phyloP scores from a whole-genome alignment of 805 yeast genomes.

The Metschnikowia picachoensis region DNA sequence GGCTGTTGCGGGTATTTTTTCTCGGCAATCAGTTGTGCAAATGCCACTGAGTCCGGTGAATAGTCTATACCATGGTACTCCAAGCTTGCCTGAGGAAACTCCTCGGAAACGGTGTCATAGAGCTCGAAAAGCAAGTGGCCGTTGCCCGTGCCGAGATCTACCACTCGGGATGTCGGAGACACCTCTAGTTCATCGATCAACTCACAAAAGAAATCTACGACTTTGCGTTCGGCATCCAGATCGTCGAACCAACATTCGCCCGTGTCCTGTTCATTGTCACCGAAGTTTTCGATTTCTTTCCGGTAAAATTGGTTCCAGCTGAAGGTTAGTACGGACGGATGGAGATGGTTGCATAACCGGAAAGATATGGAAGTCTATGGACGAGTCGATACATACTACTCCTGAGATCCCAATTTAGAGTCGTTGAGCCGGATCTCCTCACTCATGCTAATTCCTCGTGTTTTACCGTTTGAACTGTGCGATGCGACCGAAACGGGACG shows the following conservation, averaged over 20 bases:
- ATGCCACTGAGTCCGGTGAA: constrained; percentile 71
- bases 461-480: not conserved
- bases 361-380: not conserved
- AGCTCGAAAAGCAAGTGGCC: constrained; percentile 82
- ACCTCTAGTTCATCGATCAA: constrained; percentile 17
- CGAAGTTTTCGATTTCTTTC: constrained; percentile 67
- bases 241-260: constrained; percentile 98
- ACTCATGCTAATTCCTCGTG: constrained; percentile 3
- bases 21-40: constrained; percentile 60
- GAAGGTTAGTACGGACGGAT: constrained; percentile 17
- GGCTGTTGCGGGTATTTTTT: constrained; percentile 29
- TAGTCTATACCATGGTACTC: constrained; percentile 72
- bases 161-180: constrained; percentile 34
- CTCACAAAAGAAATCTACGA: constrained; percentile 66
- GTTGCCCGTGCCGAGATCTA: constrained; percentile 95
- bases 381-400: constrained; percentile 52
- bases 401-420: constrained; percentile 81
- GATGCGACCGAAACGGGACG: too few species aligned
- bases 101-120: constrained; percentile 55
- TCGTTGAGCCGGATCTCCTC: constrained; percentile 51
- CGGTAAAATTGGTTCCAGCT: constrained; percentile 88
- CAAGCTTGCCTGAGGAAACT: constrained; percentile 34
- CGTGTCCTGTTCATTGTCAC: constrained; percentile 71
- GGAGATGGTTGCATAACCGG: not conserved
- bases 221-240: constrained; percentile 83